phyloP scores from a whole-genome alignment of 2,329 filamentous ascomycete species.

The Plenodomus lindquistii region DNA sequence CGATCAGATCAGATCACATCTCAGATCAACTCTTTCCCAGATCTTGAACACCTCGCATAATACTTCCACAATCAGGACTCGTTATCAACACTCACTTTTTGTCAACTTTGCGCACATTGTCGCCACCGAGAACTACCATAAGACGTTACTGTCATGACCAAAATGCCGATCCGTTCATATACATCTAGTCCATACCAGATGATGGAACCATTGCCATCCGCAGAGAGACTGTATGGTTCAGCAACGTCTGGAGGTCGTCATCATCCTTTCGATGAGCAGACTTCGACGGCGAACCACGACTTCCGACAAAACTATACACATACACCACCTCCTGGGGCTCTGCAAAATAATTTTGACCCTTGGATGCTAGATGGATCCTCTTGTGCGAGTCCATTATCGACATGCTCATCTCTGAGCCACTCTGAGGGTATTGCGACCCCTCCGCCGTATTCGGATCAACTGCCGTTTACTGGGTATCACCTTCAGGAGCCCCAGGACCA shows the following conservation, averaged over 20 bases:
- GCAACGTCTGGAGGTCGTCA: conserved; percentile 4
- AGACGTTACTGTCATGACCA: background rate
- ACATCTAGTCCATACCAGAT: conserved; percentile 10
- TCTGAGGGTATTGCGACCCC: conserved; percentile 17
- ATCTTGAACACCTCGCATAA: background rate
- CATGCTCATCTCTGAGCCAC: conserved; percentile 12
- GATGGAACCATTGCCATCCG: conserved; percentile 4
- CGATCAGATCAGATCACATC: background rate
- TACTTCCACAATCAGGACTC: background rate
- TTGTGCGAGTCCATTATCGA: conserved; percentile 16
- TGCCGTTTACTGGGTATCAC: background rate
- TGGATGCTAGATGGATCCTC: conserved; percentile 14
- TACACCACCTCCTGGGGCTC: conserved; percentile 5
- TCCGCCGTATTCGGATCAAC: background rate
- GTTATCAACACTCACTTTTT: background rate
- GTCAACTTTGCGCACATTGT: background rate
- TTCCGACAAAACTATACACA: conserved; percentile 2
- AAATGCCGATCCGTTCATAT: background rate
- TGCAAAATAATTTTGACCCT: conserved; percentile 10
- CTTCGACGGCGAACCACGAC: conserved; percentile 4
- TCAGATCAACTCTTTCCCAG: background rate
- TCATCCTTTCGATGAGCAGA: conserved; percentile 8
- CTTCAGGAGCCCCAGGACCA: background rate
- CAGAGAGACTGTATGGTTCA: conserved; percentile 2
- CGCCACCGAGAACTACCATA: background rate